Base-by-base conservation (phyloP, 164 flowering plant species). In the Platanus orientalis region DNA sequence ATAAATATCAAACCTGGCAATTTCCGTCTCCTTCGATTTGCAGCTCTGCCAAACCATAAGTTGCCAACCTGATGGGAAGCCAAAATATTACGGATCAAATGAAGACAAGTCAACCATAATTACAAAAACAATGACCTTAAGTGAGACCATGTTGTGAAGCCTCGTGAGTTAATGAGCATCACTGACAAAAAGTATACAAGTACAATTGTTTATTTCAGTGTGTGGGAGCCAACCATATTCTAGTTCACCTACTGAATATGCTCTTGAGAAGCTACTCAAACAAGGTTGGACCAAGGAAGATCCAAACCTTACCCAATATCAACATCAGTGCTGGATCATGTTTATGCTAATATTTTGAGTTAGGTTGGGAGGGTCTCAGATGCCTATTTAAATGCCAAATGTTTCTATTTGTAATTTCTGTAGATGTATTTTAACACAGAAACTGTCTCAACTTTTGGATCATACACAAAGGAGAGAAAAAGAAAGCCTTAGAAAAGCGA, bases 21-120 rank as follows among this genome's bases (percentile, higher is more conserved):
- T 92, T 92, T 21, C 98, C 98, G 75, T 92, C 98, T 56, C 98
- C 98, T 70, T 84, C 91, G 24, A 92, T 90, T 64, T 83, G 95
- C 67, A 89, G 65, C 73, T 92, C 98, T 60, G 86, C 85, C 71
- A 92, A 73, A 64, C 83, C 90, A 79, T 92, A 89, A 24, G 88
- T 88, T 54, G 70, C 63, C 77, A 92, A 79, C 77, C 98, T 92
- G 81, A 66, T 1, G 19, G 53, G 69, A 69, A 61, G 44, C 17
- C 28, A 62, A 66, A 56, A 30, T 9, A 57, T 63, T 50, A 71
- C 10, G 17, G 20, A 77, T 29, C 24, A 36, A 26, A 53, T 19
- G 52, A 7, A 54, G 24, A 57, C 12, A 14, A 17, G 44, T 20
- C n/a, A 54, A 26, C 7, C 10, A 30, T 23, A 3, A 12, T 6